Percentiles rank a stretch among this genome's conserved stretches.
These are phyloP conservation scores for Arabidopsis thaliana DNA, from an alignment of 345 rosid genomes.

Conservation along the genomic window TAIR10.1 NC_003070.9:8519001-8519500, in stretches of 20 bases:
- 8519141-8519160: background rate
- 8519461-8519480: slow-evolving; percentile 43
- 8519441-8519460: slow-evolving; percentile 48
- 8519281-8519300: slow-evolving; percentile 54
- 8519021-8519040: slow-evolving; percentile 65
- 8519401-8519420: slow-evolving; percentile 54
- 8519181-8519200: background rate
- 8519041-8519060: slow-evolving; percentile 66
- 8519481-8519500: slow-evolving; percentile 29
- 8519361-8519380: slow-evolving; percentile 59
- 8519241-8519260: slow-evolving; percentile 49
- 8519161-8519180: background rate
- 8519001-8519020: slow-evolving; percentile 57
- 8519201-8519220: background rate
- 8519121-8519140: background rate
- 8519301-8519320: slow-evolving; percentile 53
- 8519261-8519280: slow-evolving; percentile 45
- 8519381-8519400: slow-evolving; percentile 56
- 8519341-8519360: slow-evolving; percentile 47
- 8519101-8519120: background rate
- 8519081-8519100: slow-evolving; percentile 5
- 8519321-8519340: slow-evolving; percentile 48
- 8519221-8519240: slow-evolving; percentile 41
- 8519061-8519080: slow-evolving; percentile 48
- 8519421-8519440: slow-evolving; percentile 48